phyloP scores from a whole-genome alignment of 306 rosid genomes.

The Medicago arabica region DNA sequence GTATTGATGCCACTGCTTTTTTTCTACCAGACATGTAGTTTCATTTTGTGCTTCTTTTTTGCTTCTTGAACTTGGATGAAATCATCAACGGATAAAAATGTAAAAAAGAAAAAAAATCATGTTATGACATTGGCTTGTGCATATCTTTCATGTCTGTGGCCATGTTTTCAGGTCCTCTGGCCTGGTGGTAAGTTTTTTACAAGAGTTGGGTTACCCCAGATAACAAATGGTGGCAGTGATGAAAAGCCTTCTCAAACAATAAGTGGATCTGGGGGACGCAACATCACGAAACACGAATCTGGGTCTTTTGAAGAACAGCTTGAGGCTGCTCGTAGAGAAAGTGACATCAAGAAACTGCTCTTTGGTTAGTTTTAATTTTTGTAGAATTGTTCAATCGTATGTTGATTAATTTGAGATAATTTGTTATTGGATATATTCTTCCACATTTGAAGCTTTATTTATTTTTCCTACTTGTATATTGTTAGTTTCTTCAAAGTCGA shows the following conservation, averaged over 20 bases:
- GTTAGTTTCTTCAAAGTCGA: constrained; percentile 4
- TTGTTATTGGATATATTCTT: constrained; percentile 27
- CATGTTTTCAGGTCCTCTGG: constrained; percentile 80
- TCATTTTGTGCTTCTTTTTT: background rate
- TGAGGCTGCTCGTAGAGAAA: constrained; percentile 97
- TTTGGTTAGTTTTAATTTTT: constrained; percentile 68
- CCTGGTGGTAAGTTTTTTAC: constrained; percentile 84
- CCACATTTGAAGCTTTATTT: constrained; percentile 12
- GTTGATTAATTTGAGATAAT: constrained; percentile 29
- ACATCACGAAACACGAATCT: constrained; percentile 52
- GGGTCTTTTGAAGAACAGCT: constrained; percentile 87
- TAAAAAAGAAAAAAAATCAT: background rate
- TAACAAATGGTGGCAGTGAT: constrained; percentile 38
- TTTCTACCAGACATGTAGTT: too few species aligned
- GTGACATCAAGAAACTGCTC: constrained; percentile 80
- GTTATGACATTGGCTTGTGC: constrained; percentile 20
- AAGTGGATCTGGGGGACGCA: constrained; percentile 55
- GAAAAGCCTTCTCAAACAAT: constrained; percentile 46
- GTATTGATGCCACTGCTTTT: too few species aligned
- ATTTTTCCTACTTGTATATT: constrained; percentile 22
- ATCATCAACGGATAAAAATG: background rate
- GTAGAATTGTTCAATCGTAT: background rate
- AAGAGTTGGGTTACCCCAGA: constrained; percentile 51
- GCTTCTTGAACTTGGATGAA: constrained; percentile 11
- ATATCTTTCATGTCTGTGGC: constrained; percentile 37